These are phyloP conservation scores for Agapanthus africanus DNA, from an alignment of 106 monocot genomes.

Conservation along the genomic window DNA sequence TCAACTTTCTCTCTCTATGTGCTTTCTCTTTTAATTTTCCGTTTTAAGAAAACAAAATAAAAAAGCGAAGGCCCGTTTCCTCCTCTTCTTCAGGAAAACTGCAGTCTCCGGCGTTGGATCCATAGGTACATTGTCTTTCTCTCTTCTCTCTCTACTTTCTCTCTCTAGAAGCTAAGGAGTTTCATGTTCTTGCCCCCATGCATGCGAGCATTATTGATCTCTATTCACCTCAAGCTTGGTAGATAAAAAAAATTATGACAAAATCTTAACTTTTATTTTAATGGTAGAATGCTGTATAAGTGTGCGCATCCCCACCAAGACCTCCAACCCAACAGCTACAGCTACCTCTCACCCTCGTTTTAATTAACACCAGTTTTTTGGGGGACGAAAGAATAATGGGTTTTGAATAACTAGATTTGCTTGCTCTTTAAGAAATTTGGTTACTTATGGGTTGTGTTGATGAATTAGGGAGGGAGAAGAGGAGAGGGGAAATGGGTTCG, in stretches of 20 bases:
- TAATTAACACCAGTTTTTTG: too few species aligned
- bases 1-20: not conserved
- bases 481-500: slow-evolving; percentile 18
- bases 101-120: slow-evolving; percentile 4
- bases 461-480: slow-evolving; percentile 1
- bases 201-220: slow-evolving; percentile 9
- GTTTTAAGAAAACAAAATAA: not conserved
- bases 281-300: too few species aligned
- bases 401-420: too few species aligned
- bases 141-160: not conserved
- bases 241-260: not conserved
- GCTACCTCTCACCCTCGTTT: not conserved
- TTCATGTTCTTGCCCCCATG: not conserved
- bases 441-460: not conserved
- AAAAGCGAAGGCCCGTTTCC: too few species aligned
- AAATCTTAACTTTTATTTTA: slow-evolving; percentile 3
- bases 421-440: too few species aligned
- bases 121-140: not conserved
- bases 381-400: too few species aligned
- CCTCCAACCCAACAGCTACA: slow-evolving; percentile 10
- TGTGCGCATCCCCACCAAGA: not conserved
- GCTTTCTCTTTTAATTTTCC: not conserved
- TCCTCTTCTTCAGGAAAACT: not conserved
- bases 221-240: not conserved
- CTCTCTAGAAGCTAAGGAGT: slow-evolving; percentile 2